Evolutionary conservation across 2,329 filamentous ascomycete genomes (phyloP), one percentile per base, ranked within the genome.

Genomic region (Cladosporium sphaerospermum): DNA sequence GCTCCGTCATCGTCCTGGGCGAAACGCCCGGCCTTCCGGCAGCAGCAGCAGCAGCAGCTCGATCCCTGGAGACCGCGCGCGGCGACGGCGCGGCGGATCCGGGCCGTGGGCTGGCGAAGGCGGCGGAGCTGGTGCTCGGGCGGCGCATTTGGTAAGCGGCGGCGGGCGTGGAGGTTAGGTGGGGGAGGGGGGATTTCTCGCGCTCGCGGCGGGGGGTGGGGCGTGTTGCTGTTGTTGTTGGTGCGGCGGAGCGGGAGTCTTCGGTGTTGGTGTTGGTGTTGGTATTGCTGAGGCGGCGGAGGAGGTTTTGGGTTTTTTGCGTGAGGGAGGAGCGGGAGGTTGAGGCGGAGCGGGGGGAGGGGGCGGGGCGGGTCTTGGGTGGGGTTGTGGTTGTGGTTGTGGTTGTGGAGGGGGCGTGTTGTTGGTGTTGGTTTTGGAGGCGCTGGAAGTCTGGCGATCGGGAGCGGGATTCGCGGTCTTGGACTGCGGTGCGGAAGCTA

Each of bases 221-320:
- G 31, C 10, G 31, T 41, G 23, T 44, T n/a, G 13, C n/a, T 54
- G 32, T 23, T 32, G 45, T 40, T 54, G 53, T 13, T 52, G 16
- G 13, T 59, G 23, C 23, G 5, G 23, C 23, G 23, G 23, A 28
- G 33, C 23, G 43, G 8, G 43, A n/a, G 8, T 45, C 9, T 18
- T 32, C 34, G 36, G 36, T n/a, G 10, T 13, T 39, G 36, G 36
- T 9, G n/a, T 9, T 39, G 36, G 36, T 4, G 37, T 31, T 52
- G 6, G 36, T 63, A 51, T 61, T 65, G 52, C 61, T 67, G 53
- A 66, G 59, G 18, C 67, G 65, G 34, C 66, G 59, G 56, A 69
- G 62, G 45, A 69, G 58, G 32, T 55, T 57, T 34, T 64, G 64
- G 10, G 64, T 64, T 48, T 60, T 63, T 50, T 68, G 66, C 11